These are phyloP conservation scores for Fusarium buharicum DNA, from an alignment of 2,329 filamentous ascomycete genomes.

Conservation along the genomic window DNA sequence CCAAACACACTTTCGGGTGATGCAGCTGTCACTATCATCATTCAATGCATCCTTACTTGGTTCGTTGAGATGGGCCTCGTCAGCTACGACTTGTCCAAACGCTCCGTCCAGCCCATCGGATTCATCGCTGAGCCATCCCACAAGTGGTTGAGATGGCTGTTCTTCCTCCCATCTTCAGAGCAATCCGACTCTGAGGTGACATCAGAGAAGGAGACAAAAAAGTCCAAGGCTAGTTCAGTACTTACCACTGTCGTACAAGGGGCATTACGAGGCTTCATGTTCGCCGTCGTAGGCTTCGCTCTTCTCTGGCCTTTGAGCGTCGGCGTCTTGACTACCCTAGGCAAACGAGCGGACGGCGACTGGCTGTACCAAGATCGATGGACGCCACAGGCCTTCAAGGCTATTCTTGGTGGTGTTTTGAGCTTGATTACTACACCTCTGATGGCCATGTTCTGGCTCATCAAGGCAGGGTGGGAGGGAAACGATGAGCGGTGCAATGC, in stretches of 20 bases:
- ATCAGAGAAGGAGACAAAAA: slow-evolving; percentile 2
- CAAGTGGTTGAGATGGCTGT: slow-evolving; percentile 54
- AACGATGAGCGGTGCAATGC: slow-evolving; percentile 20
- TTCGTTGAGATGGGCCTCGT: slow-evolving; percentile 61
- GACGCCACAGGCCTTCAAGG: slow-evolving; percentile 62
- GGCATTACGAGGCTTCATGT: slow-evolving; percentile 42
- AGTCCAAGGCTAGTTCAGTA: not conserved
- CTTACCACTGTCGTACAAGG: slow-evolving; percentile 45
- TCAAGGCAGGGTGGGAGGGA: slow-evolving; percentile 58
- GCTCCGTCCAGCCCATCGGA: slow-evolving; percentile 59
- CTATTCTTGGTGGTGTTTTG: slow-evolving; percentile 58
- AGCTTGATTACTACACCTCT: slow-evolving; percentile 59
- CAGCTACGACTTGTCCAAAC: slow-evolving; percentile 57
- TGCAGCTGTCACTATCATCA: slow-evolving; percentile 61
- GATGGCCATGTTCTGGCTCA: slow-evolving; percentile 62
- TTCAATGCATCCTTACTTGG: slow-evolving; percentile 64
- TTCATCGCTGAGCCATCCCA: slow-evolving; percentile 53
- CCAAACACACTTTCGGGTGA: slow-evolving; percentile 63
- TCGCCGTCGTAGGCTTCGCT: slow-evolving; percentile 52
- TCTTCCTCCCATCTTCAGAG: slow-evolving; percentile 26
- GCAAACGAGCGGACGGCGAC: slow-evolving; percentile 53
- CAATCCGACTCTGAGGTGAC: not conserved
- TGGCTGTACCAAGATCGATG: slow-evolving; percentile 57
- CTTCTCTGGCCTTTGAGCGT: slow-evolving; percentile 58
- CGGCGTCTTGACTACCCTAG: slow-evolving; percentile 55